Percentiles rank a stretch among this genome's conserved stretches.
phyloP scores from a whole-genome alignment of 2,329 filamentous ascomycete genomes.

The Aspergillus intermedius region DNA sequence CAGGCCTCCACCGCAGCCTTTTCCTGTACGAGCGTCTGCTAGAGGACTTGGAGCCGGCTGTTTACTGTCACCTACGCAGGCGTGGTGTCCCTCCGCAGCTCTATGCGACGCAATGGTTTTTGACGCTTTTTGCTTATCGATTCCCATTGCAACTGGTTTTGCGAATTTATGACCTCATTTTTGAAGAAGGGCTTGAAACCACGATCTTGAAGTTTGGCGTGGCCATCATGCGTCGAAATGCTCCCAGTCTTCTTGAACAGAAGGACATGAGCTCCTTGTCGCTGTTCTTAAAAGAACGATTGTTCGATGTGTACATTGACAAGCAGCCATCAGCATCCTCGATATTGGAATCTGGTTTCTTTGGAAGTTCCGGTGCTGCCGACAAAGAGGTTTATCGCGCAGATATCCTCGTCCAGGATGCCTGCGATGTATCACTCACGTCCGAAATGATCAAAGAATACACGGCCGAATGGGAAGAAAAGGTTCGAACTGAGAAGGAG shows the following conservation, averaged over 20 bases:
- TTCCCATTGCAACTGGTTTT: constrained; percentile 95
- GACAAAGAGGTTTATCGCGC: constrained; percentile 96
- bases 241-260: constrained; percentile 68
- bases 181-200: constrained; percentile 80
- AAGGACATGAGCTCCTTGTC: constrained; percentile 87
- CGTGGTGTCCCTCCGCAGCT: constrained; percentile 82
- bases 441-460: constrained; percentile 76
- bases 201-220: constrained; percentile 93
- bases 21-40: constrained; percentile 93
- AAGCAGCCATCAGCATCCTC: constrained; percentile 86
- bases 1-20: constrained; percentile 83
- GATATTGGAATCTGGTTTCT: constrained; percentile 93
- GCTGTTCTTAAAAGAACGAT: constrained; percentile 81
- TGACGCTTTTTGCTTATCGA: constrained; percentile 96
- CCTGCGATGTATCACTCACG: constrained; percentile 78
- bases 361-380: constrained; percentile 78
- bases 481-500: constrained; percentile 72
- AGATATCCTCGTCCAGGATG: constrained; percentile 87
- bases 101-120: constrained; percentile 98
- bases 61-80: constrained; percentile 89
- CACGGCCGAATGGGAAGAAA: constrained; percentile 85
- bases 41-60: constrained; percentile 86
- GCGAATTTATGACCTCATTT: constrained; percentile 89
- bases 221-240: constrained; percentile 93
- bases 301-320: constrained; percentile 97